Conservation (phyloP, 164 flowering plant species). For the Aristolochia californica region DNA sequence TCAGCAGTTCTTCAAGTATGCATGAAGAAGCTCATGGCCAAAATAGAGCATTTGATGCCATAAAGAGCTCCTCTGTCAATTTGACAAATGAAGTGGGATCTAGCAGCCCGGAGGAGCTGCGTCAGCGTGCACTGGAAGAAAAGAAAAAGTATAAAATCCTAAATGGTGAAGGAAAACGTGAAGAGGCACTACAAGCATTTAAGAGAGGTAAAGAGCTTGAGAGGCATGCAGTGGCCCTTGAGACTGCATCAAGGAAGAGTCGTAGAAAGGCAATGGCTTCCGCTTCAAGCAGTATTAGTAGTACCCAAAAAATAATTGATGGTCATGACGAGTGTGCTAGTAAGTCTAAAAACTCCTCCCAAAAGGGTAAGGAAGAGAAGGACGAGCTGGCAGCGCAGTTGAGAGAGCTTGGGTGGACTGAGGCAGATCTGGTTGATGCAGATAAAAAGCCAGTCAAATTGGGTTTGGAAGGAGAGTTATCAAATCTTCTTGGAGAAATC, state of each 20-base stretch:
- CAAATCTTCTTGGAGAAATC: conserved; percentile 48
- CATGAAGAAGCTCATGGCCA: conserved; percentile 17
- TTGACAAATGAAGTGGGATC: conserved; percentile 22
- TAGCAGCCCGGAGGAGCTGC: conserved; percentile 70
- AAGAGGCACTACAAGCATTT: conserved; percentile 79
- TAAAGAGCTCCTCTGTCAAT: conserved; percentile 20
- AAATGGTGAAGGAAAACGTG: conserved; percentile 79
- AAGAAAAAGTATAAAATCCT: conserved; percentile 62
- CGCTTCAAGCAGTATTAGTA: conserved; percentile 17
- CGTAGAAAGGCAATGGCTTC: conserved; percentile 35
- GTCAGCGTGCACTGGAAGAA: conserved; percentile 71
- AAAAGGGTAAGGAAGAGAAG: conserved; percentile 30
- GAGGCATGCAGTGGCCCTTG: conserved; percentile 83
- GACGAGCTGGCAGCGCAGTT: conserved; percentile 71
- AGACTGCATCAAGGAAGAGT: conserved; percentile 47
- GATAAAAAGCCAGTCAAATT: conserved; percentile 38
- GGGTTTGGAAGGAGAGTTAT: conserved; percentile 78
- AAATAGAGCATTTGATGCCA: conserved; percentile 22
- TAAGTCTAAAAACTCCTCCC: conserved; percentile 15
- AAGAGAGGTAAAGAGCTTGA: conserved; percentile 93
- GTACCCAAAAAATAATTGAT: conserved; percentile 22
- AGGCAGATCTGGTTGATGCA: conserved; percentile 47
- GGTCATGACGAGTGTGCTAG: conserved; percentile 18
- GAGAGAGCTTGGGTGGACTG: conserved; percentile 89
- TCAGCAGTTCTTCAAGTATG: conserved; percentile 26